These are phyloP conservation scores for Marasmius oreades DNA, from an alignment of 1,284 basidiomycete species.

Conservation along the genomic window DNA sequence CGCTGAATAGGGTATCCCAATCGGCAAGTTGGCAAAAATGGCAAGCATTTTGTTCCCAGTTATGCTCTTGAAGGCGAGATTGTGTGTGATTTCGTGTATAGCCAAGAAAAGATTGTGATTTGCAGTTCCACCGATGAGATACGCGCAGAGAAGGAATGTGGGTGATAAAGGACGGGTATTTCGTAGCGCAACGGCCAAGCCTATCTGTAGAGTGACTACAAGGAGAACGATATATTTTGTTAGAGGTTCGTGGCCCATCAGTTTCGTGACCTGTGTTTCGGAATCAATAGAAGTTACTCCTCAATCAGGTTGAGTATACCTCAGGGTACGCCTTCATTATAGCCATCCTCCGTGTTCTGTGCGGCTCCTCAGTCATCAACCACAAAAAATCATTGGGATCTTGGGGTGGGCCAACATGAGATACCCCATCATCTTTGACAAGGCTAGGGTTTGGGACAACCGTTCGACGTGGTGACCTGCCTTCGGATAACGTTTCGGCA, in stretches of 20 bases:
- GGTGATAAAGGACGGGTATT: conserved; percentile 66
- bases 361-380: conserved; percentile 97
- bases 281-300: neutral
- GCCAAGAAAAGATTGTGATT: conserved; percentile 98
- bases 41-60: conserved; percentile 85
- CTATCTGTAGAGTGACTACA: conserved; percentile 80
- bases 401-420: conserved; percentile 52
- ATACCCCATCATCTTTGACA: conserved; percentile 36
- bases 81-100: conserved; percentile 98
- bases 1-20: conserved; percentile 93
- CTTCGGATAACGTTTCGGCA: conserved; percentile 68
- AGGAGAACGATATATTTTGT: conserved; percentile 84
- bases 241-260: conserved; percentile 92
- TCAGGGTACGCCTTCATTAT: conserved; percentile 96
- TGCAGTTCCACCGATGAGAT: conserved; percentile 87
- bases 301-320: conserved; percentile 38
- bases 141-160: conserved; percentile 76
- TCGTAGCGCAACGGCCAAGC: conserved; percentile 63
- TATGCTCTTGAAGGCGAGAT: conserved; percentile 88
- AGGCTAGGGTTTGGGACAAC: conserved; percentile 36
- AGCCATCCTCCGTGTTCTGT: conserved; percentile 80
- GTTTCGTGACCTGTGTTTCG: conserved; percentile 69
- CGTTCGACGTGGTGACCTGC: conserved; percentile 58
- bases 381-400: conserved; percentile 85
- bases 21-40: conserved; percentile 89